These are phyloP conservation scores for Alternaria panax DNA, from an alignment of 2,329 filamentous ascomycete species.

Conservation along the genomic window DNA sequence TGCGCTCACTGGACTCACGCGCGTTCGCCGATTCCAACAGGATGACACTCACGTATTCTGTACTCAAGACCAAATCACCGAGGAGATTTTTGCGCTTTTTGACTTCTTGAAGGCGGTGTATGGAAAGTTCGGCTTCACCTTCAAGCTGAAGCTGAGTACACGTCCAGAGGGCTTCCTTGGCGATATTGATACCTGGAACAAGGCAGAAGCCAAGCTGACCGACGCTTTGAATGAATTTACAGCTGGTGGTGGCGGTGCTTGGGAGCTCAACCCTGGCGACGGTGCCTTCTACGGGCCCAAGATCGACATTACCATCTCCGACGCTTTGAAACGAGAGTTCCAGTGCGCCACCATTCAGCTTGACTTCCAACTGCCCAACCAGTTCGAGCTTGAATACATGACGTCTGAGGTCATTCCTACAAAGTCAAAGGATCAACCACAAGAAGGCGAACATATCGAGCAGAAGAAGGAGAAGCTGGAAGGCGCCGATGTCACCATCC, in stretches of 20 bases:
- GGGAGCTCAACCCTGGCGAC: slow-evolving; percentile 93
- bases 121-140: slow-evolving; percentile 84
- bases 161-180: slow-evolving; percentile 89
- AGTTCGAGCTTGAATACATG: slow-evolving; percentile 88
- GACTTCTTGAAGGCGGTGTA: slow-evolving; percentile 85
- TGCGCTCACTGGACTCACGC: slow-evolving; percentile 86
- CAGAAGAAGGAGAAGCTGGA: slow-evolving; percentile 32
- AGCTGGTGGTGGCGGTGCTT: slow-evolving; percentile 66
- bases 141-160: slow-evolving; percentile 94
- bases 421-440: slow-evolving; percentile 44
- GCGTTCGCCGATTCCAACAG: slow-evolving; percentile 93
- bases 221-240: slow-evolving; percentile 79
- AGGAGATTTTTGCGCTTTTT: slow-evolving; percentile 83
- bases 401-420: slow-evolving; percentile 67
- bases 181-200: slow-evolving; percentile 85
- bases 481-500: slow-evolving; percentile 21
- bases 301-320: slow-evolving; percentile 94
- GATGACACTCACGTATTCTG: slow-evolving; percentile 98
- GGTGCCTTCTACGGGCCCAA: slow-evolving; percentile 99
- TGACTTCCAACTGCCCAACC: slow-evolving; percentile 84
- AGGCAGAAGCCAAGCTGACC: slow-evolving; percentile 81
- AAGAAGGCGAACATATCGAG: slow-evolving; percentile 36
- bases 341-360: slow-evolving; percentile 95
- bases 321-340: slow-evolving; percentile 83
- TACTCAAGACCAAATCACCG: slow-evolving; percentile 76